Conservation (phyloP, 371 early-diverging fungal genomes). For the Zychaea mexicana region DNA sequence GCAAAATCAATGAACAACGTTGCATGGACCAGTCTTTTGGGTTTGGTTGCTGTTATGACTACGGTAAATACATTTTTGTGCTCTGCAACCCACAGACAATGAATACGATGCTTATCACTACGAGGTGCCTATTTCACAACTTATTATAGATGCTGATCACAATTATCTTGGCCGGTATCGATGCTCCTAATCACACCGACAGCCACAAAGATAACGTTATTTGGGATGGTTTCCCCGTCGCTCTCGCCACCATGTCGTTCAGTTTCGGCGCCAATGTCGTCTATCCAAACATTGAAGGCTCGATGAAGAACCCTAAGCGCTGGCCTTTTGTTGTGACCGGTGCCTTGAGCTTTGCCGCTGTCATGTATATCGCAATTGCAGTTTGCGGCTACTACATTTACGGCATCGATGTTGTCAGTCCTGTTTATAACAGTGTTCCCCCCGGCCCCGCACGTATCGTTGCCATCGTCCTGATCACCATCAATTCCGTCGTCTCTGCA, state of each 20-base stretch:
- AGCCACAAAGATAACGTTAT: slow-evolving; percentile 41
- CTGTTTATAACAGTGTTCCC: slow-evolving; percentile 76
- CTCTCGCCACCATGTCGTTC: slow-evolving; percentile 71
- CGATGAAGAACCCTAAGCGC: slow-evolving; percentile 76
- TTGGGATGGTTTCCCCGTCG: slow-evolving; percentile 57
- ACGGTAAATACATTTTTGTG: slow-evolving; percentile 24
- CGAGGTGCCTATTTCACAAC: too few relatives aligned
- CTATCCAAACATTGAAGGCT: slow-evolving; percentile 82
- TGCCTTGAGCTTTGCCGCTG: slow-evolving; percentile 71
- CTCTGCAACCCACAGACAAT: too few relatives aligned
- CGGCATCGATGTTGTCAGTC: slow-evolving; percentile 69
- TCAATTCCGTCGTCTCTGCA: slow-evolving; percentile 79
- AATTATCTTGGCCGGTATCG: slow-evolving; percentile 37
- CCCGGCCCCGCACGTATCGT: slow-evolving; percentile 59
- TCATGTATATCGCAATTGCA: slow-evolving; percentile 76
- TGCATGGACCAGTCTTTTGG: slow-evolving; percentile 63
- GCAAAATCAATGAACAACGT: slow-evolving; percentile 66
- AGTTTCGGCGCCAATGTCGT: slow-evolving; percentile 82
- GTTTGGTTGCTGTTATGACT: slow-evolving; percentile 51
- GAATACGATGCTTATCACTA: not conserved
- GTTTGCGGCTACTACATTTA: slow-evolving; percentile 81
- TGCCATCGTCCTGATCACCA: slow-evolving; percentile 75
- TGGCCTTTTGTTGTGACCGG: slow-evolving; percentile 72
- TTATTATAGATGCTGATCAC: slow-evolving; percentile 26
- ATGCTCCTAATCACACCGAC: slow-evolving; percentile 11